Percentiles rank a stretch among this genome's conserved stretches.
Evolutionary conservation across 352 stramenopile species (phyloP).

Genomic region (Globisporangium cystogenes): DNA sequence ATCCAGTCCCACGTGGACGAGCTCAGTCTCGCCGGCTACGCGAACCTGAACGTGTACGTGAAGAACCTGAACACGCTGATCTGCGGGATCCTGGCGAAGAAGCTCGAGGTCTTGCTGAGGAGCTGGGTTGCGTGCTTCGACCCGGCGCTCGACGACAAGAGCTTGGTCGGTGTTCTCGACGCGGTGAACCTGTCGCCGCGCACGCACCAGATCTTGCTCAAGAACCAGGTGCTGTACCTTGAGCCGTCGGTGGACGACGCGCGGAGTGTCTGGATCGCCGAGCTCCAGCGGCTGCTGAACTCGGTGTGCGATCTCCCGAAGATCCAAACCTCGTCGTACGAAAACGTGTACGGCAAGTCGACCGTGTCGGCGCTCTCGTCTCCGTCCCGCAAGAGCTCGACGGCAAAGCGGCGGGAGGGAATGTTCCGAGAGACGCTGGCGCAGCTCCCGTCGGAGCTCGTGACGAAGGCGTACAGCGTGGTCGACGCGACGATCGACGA

Average conservation of each 20-base stretch:
- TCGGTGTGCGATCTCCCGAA: slow-evolving; percentile 92
- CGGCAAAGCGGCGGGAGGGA: slow-evolving; percentile 48
- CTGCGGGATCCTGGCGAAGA: slow-evolving; percentile 74
- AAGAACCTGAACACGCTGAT: slow-evolving; percentile 90
- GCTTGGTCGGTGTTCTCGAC: slow-evolving; percentile 34
- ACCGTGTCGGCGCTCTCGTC: slow-evolving; percentile 53
- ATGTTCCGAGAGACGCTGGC: slow-evolving; percentile 68
- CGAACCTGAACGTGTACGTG: slow-evolving; percentile 91
- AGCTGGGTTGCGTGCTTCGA: slow-evolving; percentile 72
- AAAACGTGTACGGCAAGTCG: slow-evolving; percentile 80
- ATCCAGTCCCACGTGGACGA: slow-evolving; percentile 93
- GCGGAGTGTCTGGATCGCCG: slow-evolving; percentile 79
- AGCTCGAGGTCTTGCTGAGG: slow-evolving; percentile 58
- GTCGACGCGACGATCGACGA: slow-evolving; percentile 78
- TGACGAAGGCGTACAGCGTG: slow-evolving; percentile 72
- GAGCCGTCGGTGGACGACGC: slow-evolving; percentile 93
- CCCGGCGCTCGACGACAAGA: slow-evolving; percentile 53
- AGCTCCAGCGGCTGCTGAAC: slow-evolving; percentile 93
- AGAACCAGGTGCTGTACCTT: slow-evolving; percentile 96
- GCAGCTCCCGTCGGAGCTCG: slow-evolving; percentile 49
- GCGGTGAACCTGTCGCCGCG: slow-evolving; percentile 37
- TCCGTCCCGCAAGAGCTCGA: slow-evolving; percentile 51
- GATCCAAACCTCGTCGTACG: slow-evolving; percentile 82
- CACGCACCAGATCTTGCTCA: slow-evolving; percentile 93
- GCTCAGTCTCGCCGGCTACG: slow-evolving; percentile 93